Evolutionary conservation across 306 rosid genomes (phyloP).

Genomic region (Cicer bijugum): DNA sequence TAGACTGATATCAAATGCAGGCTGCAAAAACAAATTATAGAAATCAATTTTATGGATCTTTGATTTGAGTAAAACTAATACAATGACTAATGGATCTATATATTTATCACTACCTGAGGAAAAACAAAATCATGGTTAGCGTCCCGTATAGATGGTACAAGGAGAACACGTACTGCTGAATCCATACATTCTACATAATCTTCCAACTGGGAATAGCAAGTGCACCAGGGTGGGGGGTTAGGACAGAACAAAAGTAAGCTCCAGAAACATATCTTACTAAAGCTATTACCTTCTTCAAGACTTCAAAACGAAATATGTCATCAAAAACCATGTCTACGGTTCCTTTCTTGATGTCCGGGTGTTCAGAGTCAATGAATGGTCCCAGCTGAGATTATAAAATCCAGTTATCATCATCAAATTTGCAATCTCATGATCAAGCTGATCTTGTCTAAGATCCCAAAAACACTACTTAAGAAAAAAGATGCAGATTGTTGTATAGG

Average conservation of each 20-base stretch:
- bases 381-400: constrained; percentile 68
- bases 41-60: constrained; percentile 38
- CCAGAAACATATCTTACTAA: not conserved
- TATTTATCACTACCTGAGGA: constrained; percentile 75
- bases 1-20: constrained; percentile 71
- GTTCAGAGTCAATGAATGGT: constrained; percentile 91
- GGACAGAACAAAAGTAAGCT: constrained; percentile 15
- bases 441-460: constrained; percentile 27
- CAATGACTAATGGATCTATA: constrained; percentile 25
- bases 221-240: constrained; percentile 16
- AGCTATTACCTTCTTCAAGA: constrained; percentile 71
- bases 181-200: constrained; percentile 74
- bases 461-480: constrained; percentile 10
- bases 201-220: constrained; percentile 62
- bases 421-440: constrained; percentile 27
- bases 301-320: constrained; percentile 72
- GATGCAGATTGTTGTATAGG: constrained; percentile 34
- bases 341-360: constrained; percentile 85
- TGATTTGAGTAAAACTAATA: constrained; percentile 28
- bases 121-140: constrained; percentile 86
- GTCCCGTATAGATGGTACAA: constrained; percentile 87
- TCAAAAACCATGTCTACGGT: constrained; percentile 70
- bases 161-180: constrained; percentile 67
- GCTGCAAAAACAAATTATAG: constrained; percentile 61
- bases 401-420: constrained; percentile 39